Evolutionary conservation across 1,139 yeast species (phyloP).

Genomic region (Maudiozyma humilis): DNA sequence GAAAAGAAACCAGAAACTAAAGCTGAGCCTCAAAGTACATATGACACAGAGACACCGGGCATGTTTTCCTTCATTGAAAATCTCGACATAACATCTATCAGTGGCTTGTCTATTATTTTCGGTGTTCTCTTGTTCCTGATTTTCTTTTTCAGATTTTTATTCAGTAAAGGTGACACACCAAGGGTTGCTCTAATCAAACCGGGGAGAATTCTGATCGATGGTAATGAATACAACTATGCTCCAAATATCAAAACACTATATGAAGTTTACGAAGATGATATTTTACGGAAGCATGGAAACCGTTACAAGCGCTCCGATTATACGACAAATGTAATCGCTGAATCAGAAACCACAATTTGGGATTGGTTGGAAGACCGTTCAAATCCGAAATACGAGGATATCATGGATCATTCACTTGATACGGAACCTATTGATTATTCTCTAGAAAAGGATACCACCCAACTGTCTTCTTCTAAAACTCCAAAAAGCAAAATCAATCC

Average conservation of each 20-base stretch:
- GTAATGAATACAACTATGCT: slow-evolving; percentile 39
- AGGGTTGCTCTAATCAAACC: slow-evolving; percentile 15
- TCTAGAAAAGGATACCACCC: too few species aligned
- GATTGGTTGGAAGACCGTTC: slow-evolving; percentile 65
- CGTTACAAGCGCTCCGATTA: slow-evolving; percentile 5
- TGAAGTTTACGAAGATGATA: slow-evolving; percentile 34
- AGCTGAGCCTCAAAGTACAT: background rate
- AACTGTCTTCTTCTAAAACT: too few species aligned
- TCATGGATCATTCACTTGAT: background rate
- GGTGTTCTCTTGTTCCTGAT: slow-evolving; percentile 9
- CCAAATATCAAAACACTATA: slow-evolving; percentile 41
- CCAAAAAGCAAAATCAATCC: slow-evolving; percentile 15
- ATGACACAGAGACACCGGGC: slow-evolving; percentile 9
- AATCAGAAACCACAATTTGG: slow-evolving; percentile 67
- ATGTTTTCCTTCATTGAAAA: slow-evolving; percentile 9
- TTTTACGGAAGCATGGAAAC: slow-evolving; percentile 28
- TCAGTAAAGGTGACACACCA: slow-evolving; percentile 13
- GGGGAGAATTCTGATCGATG: slow-evolving; percentile 32
- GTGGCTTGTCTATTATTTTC: slow-evolving; percentile 11
- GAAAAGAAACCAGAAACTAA: background rate
- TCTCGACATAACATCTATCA: slow-evolving; percentile 21
- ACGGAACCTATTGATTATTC: background rate
- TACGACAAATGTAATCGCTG: slow-evolving; percentile 18
- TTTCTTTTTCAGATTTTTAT: slow-evolving; percentile 12
- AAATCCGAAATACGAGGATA: slow-evolving; percentile 9